These are phyloP conservation scores for Oxyria digyna DNA, from an alignment of 148 eudicot species.

Conservation along the genomic window DNA sequence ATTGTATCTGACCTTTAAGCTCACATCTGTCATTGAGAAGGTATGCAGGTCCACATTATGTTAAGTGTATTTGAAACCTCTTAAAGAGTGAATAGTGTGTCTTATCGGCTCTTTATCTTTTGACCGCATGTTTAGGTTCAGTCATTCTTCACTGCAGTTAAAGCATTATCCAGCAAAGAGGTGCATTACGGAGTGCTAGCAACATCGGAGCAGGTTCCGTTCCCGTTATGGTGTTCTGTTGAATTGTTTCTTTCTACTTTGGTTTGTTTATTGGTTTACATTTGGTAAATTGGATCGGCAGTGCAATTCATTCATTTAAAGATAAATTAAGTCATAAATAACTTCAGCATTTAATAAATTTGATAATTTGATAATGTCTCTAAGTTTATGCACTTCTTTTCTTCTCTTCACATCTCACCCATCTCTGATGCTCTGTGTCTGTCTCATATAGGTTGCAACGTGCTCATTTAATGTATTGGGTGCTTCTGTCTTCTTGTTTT, in stretches of 20 bases:
- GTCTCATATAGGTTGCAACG: no score
- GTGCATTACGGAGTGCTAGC: conserved; percentile 74
- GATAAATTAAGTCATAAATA: not conserved
- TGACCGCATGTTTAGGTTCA: conserved; percentile 31
- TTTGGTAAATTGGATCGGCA: not conserved
- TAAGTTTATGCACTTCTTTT: no score
- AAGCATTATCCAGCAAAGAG: conserved; percentile 61
- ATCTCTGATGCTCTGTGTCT: no score
- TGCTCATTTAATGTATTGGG: not conserved
- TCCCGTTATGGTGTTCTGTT: not conserved
- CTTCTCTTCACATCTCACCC: no score
- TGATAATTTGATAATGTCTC: not conserved
- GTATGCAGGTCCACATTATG: conserved; percentile 16
- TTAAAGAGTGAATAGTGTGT: not conserved
- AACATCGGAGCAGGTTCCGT: conserved; percentile 66
- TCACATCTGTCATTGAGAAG: conserved; percentile 89
- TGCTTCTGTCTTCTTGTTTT: not conserved
- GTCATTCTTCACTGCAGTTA: conserved; percentile 48
- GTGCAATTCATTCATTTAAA: not conserved
- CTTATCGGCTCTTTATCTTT: not conserved
- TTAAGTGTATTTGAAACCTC: not conserved
- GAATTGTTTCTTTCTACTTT: not conserved
- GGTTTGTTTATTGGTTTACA: not conserved
- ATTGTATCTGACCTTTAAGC: conserved; percentile 76
- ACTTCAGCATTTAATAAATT: no score